phyloP scores from a whole-genome alignment of 495 filamentous ascomycete species.

The Tetracladium marchalianum region DNA sequence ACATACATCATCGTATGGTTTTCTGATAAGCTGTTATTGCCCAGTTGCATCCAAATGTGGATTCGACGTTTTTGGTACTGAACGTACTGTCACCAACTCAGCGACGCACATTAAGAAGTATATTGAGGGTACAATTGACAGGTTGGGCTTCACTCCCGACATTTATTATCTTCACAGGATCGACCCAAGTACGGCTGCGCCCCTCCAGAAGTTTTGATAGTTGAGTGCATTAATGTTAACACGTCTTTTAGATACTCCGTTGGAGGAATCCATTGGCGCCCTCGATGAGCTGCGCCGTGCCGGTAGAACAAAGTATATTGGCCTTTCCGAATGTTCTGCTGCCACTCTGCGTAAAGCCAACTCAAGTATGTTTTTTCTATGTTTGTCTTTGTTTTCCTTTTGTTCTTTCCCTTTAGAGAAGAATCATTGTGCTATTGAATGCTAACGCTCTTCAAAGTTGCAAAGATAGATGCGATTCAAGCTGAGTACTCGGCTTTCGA shows the following conservation, averaged over 20 bases:
- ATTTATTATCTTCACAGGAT: conserved; percentile 70
- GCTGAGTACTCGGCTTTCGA: conserved; percentile 42
- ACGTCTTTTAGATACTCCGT: conserved; percentile 29
- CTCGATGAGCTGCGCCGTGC: conserved; percentile 35
- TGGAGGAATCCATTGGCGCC: conserved; percentile 35
- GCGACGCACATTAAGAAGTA: conserved; percentile 39
- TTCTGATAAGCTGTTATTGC: neutral
- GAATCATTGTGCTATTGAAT: conserved; percentile 29
- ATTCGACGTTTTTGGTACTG: conserved; percentile 23
- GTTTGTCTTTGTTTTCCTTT: conserved; percentile 36
- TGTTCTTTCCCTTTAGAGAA: no score
- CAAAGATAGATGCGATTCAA: conserved; percentile 41
- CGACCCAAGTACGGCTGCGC: conserved; percentile 44
- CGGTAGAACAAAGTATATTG: conserved; percentile 61
- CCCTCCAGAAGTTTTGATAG: conserved; percentile 16
- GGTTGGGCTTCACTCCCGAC: conserved; percentile 47
- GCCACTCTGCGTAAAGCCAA: conserved; percentile 64
- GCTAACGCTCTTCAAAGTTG: conserved; percentile 24
- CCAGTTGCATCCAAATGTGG: conserved; percentile 42
- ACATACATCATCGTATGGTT: conserved; percentile 2
- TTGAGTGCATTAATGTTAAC: conserved; percentile 21
- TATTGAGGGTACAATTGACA: conserved; percentile 40
- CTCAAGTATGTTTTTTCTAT: conserved; percentile 38
- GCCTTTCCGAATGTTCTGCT: conserved; percentile 60
- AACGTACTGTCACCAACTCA: conserved; percentile 32